Percentiles rank a stretch among this genome's conserved stretches.
These are phyloP conservation scores for Pigoraptor vietnamica DNA, from an alignment of 78 protist species.

Conservation along the genomic window DNA sequence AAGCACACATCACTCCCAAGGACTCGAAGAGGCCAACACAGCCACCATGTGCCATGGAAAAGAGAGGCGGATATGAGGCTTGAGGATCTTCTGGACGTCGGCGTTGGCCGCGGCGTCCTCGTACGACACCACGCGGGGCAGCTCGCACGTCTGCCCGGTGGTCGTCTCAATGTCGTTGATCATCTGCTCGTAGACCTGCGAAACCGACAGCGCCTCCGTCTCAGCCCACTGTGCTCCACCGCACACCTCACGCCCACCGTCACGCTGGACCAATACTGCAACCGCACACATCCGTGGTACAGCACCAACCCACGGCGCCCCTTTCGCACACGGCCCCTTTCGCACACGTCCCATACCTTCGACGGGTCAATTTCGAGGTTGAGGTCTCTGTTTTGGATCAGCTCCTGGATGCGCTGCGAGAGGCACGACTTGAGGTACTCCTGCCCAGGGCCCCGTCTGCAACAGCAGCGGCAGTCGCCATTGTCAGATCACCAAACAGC, in stretches of 20 bases:
- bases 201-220: not conserved
- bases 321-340: no score
- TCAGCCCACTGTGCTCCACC: no score
- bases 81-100: not conserved
- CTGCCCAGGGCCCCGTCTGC: slow-evolving; percentile 62
- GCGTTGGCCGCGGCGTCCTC: slow-evolving; percentile 1
- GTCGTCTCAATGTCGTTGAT: not conserved
- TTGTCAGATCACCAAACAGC: not conserved
- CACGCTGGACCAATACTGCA: no score
- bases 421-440: slow-evolving; percentile 27
- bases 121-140: not conserved
- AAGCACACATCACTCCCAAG: not conserved
- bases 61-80: not conserved
- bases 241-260: no score
- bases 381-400: not conserved
- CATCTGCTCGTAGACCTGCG: not conserved
- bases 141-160: not conserved
- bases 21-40: no score
- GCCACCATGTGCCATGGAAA: no score
- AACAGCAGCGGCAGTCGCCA: slow-evolving; percentile 17
- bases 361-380: slow-evolving; percentile 24
- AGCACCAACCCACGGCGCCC: no score
- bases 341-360: no score
- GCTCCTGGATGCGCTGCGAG: not conserved
- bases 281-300: no score